Percentiles rank a stretch among this genome's conserved stretches.
Conservation (phyloP, 2,329 filamentous ascomycete species). For the Neofusicoccum laricinum region DNA sequence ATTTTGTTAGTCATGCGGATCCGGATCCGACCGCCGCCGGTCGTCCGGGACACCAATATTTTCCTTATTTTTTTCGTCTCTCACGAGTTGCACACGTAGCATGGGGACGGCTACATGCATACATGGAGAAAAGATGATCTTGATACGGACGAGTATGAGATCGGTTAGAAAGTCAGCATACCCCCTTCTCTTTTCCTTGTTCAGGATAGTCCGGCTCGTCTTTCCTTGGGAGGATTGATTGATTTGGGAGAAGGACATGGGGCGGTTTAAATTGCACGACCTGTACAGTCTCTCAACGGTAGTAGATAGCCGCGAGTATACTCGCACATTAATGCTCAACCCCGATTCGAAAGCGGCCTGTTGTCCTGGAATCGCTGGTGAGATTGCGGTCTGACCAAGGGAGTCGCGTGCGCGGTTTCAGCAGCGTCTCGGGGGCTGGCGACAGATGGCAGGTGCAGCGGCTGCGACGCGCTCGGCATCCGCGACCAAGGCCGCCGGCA, state of each 20-base stretch:
- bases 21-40: background rate
- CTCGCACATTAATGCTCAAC: slow-evolving; percentile 3
- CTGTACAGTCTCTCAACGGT: background rate
- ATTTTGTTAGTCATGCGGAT: background rate
- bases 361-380: background rate
- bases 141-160: background rate
- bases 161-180: background rate
- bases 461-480: slow-evolving; percentile 7
- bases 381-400: background rate
- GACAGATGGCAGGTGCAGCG: background rate
- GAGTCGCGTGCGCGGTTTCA: slow-evolving; percentile 10
- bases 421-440: background rate
- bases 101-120: background rate
- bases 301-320: slow-evolving; percentile 2
- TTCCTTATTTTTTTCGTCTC: background rate
- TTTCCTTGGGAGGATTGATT: background rate
- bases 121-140: background rate
- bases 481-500: background rate
- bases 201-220: background rate
- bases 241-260: background rate
- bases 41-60: background rate
- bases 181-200: background rate
- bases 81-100: slow-evolving; percentile 11
- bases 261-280: background rate
- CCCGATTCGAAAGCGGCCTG: background rate